Evolutionary conservation across 768 basidiomycete genomes (phyloP).

Genomic region (Cystofilobasidium bisporidii): DNA sequence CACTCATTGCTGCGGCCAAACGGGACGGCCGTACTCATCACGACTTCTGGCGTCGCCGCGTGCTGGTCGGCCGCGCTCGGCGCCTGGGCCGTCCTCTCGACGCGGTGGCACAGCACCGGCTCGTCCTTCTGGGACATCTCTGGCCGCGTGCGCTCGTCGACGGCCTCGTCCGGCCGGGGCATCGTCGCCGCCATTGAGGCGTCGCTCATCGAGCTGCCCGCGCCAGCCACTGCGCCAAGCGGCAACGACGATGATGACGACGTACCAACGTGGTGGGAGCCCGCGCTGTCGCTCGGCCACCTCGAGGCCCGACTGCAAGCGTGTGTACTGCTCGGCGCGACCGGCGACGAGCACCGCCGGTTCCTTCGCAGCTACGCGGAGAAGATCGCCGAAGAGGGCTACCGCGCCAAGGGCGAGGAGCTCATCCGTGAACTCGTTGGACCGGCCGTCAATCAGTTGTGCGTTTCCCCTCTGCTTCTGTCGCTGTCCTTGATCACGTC

Average conservation of each 20-base stretch:
- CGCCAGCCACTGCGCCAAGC: not conserved
- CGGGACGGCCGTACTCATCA: conserved; percentile 65
- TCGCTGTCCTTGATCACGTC: not conserved
- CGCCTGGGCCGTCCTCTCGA: conserved; percentile 65
- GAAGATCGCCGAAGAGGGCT: conserved; percentile 81
- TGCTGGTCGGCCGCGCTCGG: conserved; percentile 62
- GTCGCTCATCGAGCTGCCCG: conserved; percentile 31
- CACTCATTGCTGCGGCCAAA: conserved; percentile 64
- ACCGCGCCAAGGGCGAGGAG: conserved; percentile 79
- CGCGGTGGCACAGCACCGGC: conserved; percentile 74
- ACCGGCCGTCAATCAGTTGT: not conserved
- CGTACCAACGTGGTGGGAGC: conserved; percentile 65
- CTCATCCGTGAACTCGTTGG: conserved; percentile 63
- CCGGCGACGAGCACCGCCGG: conserved; percentile 65
- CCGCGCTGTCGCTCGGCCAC: conserved; percentile 76
- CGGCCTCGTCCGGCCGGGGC: conserved; percentile 43
- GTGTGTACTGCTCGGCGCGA: conserved; percentile 64
- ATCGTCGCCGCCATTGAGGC: conserved; percentile 50
- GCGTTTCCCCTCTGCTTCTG: conserved; percentile 53
- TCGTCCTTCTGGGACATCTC: conserved; percentile 69
- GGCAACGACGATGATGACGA: conserved; percentile 21
- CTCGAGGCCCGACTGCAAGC: conserved; percentile 74
- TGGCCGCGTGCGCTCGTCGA: conserved; percentile 46
- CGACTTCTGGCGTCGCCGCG: conserved; percentile 67
- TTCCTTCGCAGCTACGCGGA: conserved; percentile 66